Conservation (phyloP, 805 yeast species). For the Saccharomyces mikatae region DNA sequence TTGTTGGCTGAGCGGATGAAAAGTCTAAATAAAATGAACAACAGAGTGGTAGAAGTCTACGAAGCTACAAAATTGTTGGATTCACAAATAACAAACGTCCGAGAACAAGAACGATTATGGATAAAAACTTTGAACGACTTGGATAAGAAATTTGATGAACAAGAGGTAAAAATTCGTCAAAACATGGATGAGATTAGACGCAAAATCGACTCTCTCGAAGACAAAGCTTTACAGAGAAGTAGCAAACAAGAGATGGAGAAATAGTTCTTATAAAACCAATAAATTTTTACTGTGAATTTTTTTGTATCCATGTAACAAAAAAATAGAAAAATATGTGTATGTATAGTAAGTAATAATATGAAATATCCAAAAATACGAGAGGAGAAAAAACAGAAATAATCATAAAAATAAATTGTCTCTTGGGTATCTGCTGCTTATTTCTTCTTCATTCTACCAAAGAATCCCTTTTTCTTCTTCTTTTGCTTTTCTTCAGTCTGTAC, state of each 20-base stretch:
- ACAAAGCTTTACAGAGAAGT: neutral
- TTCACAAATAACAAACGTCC: constrained; percentile 11
- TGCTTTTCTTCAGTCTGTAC: constrained; percentile 28
- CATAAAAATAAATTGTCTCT: neutral
- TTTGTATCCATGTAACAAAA: neutral
- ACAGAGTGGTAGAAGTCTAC: constrained; percentile 11
- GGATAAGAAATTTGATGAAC: constrained; percentile 12
- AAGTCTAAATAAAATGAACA: constrained; percentile 20
- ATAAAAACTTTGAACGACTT: constrained; percentile 15
- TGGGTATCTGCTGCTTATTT: neutral
- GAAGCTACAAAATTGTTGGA: constrained; percentile 16
- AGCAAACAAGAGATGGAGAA: neutral
- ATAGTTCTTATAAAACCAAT: neutral
- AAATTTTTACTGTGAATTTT: neutral
- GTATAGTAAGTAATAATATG: neutral
- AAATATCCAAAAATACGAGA: constrained; percentile 5
- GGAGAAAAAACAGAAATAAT: neutral
- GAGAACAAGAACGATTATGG: constrained; percentile 25
- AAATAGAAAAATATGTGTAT: neutral
- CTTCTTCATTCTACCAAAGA: constrained; percentile 67
- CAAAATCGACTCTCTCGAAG: neutral
- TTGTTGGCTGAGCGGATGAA: constrained; percentile 21
- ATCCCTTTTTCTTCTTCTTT: constrained; percentile 70
- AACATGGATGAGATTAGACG: neutral
- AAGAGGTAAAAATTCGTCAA: constrained; percentile 2